These are phyloP conservation scores for Byssothecium circinans DNA, from an alignment of 2,329 filamentous ascomycete species.

Conservation along the genomic window DNA sequence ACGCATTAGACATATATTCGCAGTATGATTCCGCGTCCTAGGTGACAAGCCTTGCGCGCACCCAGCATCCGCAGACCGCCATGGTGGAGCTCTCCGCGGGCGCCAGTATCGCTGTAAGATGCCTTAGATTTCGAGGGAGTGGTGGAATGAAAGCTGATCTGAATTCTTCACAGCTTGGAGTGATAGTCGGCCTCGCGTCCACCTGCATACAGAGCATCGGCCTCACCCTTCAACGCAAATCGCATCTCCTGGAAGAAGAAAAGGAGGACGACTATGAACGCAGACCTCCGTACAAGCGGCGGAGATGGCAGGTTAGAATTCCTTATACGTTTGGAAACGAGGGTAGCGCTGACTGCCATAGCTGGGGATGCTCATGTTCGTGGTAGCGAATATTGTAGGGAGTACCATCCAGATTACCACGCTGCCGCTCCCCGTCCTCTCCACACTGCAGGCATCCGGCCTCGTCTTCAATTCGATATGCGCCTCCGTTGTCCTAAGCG, in stretches of 20 bases:
- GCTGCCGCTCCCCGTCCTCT: constrained; percentile 88
- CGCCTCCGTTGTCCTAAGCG: constrained; percentile 86
- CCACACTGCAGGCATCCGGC: constrained; percentile 91
- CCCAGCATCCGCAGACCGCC: constrained; percentile 19
- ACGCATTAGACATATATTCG: too few species aligned
- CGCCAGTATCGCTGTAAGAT: constrained; percentile 46
- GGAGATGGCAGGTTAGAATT: constrained; percentile 76
- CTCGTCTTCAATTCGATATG: constrained; percentile 99
- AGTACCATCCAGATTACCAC: constrained; percentile 98
- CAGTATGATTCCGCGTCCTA: constrained; percentile 33
- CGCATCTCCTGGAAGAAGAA: constrained; percentile 95
- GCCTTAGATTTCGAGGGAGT: constrained; percentile 2
- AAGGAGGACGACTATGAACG: constrained; percentile 77
- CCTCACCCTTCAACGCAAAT: constrained; percentile 94
- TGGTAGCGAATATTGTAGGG: constrained; percentile 89
- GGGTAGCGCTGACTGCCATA: constrained; percentile 32
- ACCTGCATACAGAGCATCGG: constrained; percentile 94
- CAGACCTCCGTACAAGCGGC: constrained; percentile 83
- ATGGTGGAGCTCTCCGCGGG: constrained; percentile 47
- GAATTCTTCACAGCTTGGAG: constrained; percentile 67
- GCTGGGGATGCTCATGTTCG: constrained; percentile 94
- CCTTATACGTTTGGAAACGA: not conserved
- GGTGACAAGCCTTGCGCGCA: constrained; percentile 34
- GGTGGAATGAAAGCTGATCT: constrained; percentile 8
- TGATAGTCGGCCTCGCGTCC: constrained; percentile 88